Evolutionary conservation across 78 protist genomes (phyloP).

Genomic region (Guillardia theta): DNA sequence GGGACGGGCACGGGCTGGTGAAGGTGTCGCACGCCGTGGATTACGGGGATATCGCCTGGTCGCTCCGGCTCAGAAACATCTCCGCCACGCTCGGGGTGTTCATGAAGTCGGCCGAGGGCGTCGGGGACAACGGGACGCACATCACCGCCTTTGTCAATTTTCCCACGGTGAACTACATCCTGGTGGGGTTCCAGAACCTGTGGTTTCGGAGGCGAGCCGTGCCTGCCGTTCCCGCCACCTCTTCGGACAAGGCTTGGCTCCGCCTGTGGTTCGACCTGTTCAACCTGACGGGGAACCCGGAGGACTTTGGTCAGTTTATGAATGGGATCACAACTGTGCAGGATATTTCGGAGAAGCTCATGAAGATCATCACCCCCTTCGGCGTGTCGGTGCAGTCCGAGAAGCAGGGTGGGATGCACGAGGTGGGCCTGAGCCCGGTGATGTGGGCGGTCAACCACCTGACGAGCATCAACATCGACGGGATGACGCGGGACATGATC

Average conservation of each 20-base stretch:
- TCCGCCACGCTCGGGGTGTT: not conserved
- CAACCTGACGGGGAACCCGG: not conserved
- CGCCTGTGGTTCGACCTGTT: too few species aligned
- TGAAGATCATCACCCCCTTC: too few species aligned
- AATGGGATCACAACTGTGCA: not conserved
- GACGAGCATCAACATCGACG: not conserved
- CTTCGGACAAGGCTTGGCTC: not conserved
- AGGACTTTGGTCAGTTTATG: not conserved
- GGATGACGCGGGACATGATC: not conserved
- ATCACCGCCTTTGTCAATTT: not conserved
- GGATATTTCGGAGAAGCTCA: too few species aligned
- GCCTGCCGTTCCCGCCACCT: not conserved
- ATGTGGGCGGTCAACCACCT: not conserved
- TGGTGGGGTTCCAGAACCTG: not conserved
- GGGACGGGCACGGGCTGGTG: not conserved
- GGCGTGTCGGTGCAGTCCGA: not conserved
- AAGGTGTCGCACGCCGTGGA: not conserved
- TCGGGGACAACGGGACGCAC: too few species aligned
- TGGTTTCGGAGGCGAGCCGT: too few species aligned
- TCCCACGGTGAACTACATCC: not conserved
- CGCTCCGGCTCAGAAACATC: not conserved
- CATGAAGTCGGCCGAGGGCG: not conserved
- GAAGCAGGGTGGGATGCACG: not conserved
- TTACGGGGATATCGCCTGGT: not conserved
- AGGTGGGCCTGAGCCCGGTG: not conserved